These are phyloP conservation scores for Graphilbum ipis-grandicollis DNA, from an alignment of 2,329 filamentous ascomycete genomes.

Conservation along the genomic window DNA sequence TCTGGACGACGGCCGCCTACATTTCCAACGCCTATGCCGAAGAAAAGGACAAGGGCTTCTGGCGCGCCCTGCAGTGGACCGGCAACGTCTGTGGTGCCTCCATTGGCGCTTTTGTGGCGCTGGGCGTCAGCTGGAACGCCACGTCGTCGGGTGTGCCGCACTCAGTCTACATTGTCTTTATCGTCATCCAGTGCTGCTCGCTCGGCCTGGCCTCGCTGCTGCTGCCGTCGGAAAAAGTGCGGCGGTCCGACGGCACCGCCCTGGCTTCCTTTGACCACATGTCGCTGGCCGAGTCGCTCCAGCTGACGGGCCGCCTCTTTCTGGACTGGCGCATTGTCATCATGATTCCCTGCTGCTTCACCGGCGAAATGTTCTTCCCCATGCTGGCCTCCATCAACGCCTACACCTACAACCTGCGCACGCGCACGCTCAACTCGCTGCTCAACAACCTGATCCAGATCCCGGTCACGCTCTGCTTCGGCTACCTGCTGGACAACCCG, in stretches of 20 bases:
- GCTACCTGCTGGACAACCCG: conserved; percentile 1
- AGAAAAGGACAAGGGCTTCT: conserved; percentile 2
- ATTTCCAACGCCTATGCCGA: background rate
- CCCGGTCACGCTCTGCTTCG: background rate
- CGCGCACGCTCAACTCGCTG: conserved; percentile 1
- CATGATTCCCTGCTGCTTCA: conserved; percentile 1
- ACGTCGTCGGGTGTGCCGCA: background rate
- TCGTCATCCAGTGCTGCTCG: conserved; percentile 1
- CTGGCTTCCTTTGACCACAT: conserved; percentile 2
- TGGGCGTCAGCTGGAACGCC: conserved; percentile 1
- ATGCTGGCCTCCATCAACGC: conserved; percentile 1
- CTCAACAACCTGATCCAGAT: conserved; percentile 3
- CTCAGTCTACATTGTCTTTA: conserved; percentile 1
- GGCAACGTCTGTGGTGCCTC: background rate
- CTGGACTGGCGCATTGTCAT: background rate
- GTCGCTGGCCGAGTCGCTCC: background rate
- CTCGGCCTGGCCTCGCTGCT: background rate
- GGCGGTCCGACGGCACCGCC: conserved; percentile 2
- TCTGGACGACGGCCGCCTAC: conserved; percentile 7
- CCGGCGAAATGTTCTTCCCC: conserved; percentile 2
- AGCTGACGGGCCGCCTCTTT: background rate
- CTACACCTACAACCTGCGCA: conserved; percentile 4
- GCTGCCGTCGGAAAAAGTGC: background rate
- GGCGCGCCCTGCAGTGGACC: background rate
- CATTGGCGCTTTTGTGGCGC: background rate